Base-by-base conservation (phyloP, 139 green algal species). In the Volvox africanus region DNA sequence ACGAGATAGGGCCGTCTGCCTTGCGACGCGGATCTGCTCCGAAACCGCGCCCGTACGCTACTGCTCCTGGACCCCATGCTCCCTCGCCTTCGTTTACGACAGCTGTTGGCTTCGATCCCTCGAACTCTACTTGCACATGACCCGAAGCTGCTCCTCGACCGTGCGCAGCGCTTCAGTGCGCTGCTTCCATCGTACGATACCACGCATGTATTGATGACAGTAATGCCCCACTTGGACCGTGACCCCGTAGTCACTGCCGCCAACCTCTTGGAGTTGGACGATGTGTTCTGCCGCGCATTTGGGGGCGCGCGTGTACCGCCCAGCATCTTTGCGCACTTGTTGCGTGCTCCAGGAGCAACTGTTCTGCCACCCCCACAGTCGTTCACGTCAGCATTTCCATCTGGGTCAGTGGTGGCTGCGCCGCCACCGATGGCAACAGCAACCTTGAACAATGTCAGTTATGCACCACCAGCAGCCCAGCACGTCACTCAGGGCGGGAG, bases 131-230 rank as follows among this genome's bases (percentile, higher is more conserved):
- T 89, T 11, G 69, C 69, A 1, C 85, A 89, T 37, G 69, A 82
- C 18, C 85, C 85, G 0, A 19, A 82, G 69, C 44, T 73, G 24
- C 36, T 89, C 37, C 69, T 89, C 16, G 1, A 19, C 26, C n/a
- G 65, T n/a, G 85, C 85, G n/a, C n/a, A n/a, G 18, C 28, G 1
- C 36, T 79, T 89, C 28, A 68, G 68, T 0, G 26, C 69, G 9
- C 85, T 89, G n/a, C 85, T 89, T 9, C 69, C 85, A 3, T 21
- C 16, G 37, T 71, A 82, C 85, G 85, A 89, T 68, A 89, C 85
- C 1, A 89, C 69, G 22, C 69, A 62, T 21, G 85, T 89, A 20
- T 36, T 89, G 1, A 67, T 33, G 18, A 89, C 85, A 1, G 69
- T 89, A 21, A 19, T 82, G 69, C 85, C 85, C 13, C 26, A 89